Evolutionary conservation across 1,139 yeast genomes (phyloP).

Genomic region (Hansenula sp.): DNA sequence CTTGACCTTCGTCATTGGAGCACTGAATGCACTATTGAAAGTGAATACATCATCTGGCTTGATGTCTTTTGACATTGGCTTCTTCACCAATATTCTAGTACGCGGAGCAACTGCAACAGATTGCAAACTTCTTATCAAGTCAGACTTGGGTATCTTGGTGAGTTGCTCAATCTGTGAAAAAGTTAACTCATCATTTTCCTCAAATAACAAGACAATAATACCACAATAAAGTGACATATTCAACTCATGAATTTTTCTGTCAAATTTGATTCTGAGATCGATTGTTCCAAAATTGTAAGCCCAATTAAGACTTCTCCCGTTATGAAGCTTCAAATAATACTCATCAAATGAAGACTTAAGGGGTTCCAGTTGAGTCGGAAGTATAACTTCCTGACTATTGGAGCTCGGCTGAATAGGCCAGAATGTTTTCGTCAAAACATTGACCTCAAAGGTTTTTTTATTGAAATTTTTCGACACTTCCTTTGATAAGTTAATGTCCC

Average conservation of each 20-base stretch:
- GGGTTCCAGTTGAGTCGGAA: constrained; percentile 43
- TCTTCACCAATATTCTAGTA: constrained; percentile 65
- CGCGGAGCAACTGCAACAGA: constrained; percentile 85
- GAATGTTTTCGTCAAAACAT: constrained; percentile 50
- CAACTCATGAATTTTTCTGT: constrained; percentile 69
- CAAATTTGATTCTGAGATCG: constrained; percentile 67
- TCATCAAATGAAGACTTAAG: constrained; percentile 38
- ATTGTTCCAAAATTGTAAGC: constrained; percentile 79
- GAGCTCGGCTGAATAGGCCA: constrained; percentile 59
- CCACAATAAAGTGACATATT: constrained; percentile 82
- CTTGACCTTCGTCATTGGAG: constrained; percentile 70
- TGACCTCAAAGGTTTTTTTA: constrained; percentile 36
- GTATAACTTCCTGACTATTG: constrained; percentile 48
- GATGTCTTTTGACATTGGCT: constrained; percentile 73
- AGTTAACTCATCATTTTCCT: constrained; percentile 46
- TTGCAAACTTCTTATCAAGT: constrained; percentile 71
- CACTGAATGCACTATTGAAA: constrained; percentile 66
- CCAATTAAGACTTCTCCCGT: constrained; percentile 77
- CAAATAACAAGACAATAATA: constrained; percentile 67
- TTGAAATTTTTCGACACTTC: constrained; percentile 57
- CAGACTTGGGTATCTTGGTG: constrained; percentile 71
- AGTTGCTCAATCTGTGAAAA: constrained; percentile 57
- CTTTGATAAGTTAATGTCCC: constrained; percentile 68
- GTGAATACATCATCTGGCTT: constrained; percentile 58
- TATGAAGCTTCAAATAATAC: constrained; percentile 58